Conservation (phyloP, 192 early-diverging fungal species). For the Obelidium mucronatum region DNA sequence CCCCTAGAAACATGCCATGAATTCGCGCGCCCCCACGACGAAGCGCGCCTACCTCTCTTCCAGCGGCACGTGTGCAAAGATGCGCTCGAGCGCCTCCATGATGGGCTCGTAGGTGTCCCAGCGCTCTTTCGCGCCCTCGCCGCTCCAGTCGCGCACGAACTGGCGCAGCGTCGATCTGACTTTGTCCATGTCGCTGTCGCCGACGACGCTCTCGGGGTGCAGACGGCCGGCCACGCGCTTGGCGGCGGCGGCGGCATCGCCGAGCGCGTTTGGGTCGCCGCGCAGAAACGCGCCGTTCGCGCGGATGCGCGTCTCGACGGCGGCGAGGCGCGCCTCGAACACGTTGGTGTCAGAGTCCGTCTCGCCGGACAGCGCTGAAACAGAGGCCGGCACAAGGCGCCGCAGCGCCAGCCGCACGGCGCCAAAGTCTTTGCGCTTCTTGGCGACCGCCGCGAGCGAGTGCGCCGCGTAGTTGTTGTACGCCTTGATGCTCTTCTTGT, state of each 20-base stretch:
- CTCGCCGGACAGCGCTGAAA: neutral
- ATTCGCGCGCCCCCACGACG: too few species aligned
- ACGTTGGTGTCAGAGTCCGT: neutral
- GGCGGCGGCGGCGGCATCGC: neutral
- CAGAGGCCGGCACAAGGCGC: slow-evolving; percentile 28
- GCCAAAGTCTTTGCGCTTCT: slow-evolving; percentile 46
- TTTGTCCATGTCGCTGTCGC: slow-evolving; percentile 87
- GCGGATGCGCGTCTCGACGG: slow-evolving; percentile 19
- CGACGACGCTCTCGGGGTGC: slow-evolving; percentile 47
- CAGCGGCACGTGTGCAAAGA: slow-evolving; percentile 59
- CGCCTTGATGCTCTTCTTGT: slow-evolving; percentile 37
- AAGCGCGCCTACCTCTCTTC: slow-evolving; percentile 56
- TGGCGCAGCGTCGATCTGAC: slow-evolving; percentile 85
- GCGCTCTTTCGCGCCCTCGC: slow-evolving; percentile 81
- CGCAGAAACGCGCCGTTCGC: slow-evolving; percentile 13
- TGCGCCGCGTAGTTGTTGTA: slow-evolving; percentile 49
- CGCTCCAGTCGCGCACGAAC: slow-evolving; percentile 95
- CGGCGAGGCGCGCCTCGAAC: slow-evolving; percentile 4
- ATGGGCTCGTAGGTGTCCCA: slow-evolving; percentile 82
- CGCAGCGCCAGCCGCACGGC: slow-evolving; percentile 30
- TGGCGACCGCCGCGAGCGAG: slow-evolving; percentile 39
- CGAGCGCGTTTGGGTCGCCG: slow-evolving; percentile 20
- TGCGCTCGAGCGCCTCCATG: slow-evolving; percentile 69
- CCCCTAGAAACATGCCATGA: slow-evolving; percentile 56
- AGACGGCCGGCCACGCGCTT: neutral